Base-by-base conservation (phyloP, 495 filamentous ascomycete genomes). In the Jackrogersella multiformis region DNA sequence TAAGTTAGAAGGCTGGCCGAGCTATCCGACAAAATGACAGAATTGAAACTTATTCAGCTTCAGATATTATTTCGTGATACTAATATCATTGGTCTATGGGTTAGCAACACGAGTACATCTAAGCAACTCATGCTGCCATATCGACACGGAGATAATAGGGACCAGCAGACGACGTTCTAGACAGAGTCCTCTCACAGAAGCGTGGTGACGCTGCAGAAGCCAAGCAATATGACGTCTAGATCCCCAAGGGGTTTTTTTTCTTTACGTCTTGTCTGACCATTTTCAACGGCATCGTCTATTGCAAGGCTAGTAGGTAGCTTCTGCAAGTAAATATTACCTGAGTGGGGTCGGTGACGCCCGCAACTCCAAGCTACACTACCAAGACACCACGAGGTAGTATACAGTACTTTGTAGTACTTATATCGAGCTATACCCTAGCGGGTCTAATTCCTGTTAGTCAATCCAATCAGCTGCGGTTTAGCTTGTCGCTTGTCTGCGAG, bases 211-310 rank as follows among this genome's bases (percentile, higher is more conserved):
- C 55, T 46, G 32, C 48, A 32, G 35, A 42, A 12, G 34, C 56
- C 30, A 70, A 64, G 67, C 56, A 61, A 12, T 26, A 70, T 70
- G 67, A 70, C 67, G 67, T 69, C 66, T 56, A n/a, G 36, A 46
- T 51, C 66, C 66, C 26, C 3, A 30, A 26, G 39, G 18, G 41
- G 23, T 39, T 38, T n/a, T 20, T n/a, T 44, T 45, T 21, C 34
- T 21, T 63, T 18, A 49, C 60, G 41, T 26, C 45, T 54, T 51
- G 53, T 64, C 61, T 24, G 48, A 38, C 49, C 60, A 64, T 56
- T 52, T 23, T 20, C 42, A 8, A 46, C 18, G n/a, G 42, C 35
- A 41, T 32, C 18, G 32, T 34, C 9, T 55, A 51, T 30, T 23
- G 20, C 26, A 42, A 61, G 45, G 51, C 52, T 65, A 65, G 49